Conservation (phyloP, 306 rosid species). For the Abrus precatorius region DNA sequence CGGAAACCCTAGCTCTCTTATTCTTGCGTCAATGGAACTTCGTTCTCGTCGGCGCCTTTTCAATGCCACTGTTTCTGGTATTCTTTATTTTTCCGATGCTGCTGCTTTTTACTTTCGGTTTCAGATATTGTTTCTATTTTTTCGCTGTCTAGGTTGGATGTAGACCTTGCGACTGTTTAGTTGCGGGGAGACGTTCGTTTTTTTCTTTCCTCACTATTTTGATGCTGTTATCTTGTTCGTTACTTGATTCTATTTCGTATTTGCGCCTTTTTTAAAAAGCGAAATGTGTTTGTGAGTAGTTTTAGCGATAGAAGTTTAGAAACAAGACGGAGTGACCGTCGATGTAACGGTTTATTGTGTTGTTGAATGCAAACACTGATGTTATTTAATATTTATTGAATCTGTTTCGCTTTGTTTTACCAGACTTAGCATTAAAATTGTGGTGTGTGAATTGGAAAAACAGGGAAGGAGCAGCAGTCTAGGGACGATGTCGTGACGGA, state of each 20-base stretch:
- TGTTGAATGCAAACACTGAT: neutral
- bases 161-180: neutral
- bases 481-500: conserved; percentile 18
- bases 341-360: conserved; percentile 30
- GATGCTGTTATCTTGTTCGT: neutral
- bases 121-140: neutral
- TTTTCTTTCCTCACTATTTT: neutral
- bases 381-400: neutral
- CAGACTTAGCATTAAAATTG: neutral
- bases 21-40: conserved; percentile 55
- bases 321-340: neutral
- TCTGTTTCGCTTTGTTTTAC: neutral
- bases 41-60: conserved; percentile 57
- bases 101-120: neutral
- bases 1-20: conserved; percentile 44
- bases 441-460: conserved; percentile 21
- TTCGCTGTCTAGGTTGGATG: neutral
- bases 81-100: neutral
- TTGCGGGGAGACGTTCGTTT: neutral
- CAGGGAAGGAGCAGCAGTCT: conserved; percentile 44
- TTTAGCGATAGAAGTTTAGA: conserved; percentile 6
- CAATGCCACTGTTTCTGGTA: conserved; percentile 47
- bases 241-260: neutral
- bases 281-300: neutral
- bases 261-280: too few relatives aligned